Evolutionary conservation across 1,284 basidiomycete species (phyloP), one percentile per base, ranked within the genome.

Genomic region (Ustilago hordei): DNA sequence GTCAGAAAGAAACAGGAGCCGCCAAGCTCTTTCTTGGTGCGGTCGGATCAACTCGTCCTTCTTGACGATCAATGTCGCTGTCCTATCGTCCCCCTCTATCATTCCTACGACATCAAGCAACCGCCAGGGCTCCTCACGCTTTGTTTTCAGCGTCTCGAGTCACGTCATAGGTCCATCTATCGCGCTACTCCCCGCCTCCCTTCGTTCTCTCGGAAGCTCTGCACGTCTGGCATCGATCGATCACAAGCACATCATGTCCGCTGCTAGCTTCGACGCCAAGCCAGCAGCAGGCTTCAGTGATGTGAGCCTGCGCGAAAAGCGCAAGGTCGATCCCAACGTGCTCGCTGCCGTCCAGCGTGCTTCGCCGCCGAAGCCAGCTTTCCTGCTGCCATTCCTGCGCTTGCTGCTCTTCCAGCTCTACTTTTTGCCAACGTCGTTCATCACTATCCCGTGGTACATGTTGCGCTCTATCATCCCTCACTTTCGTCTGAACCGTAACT

Each of bases 401-500:
- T 58, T 77, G 47, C 52, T 84, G 31, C 35, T 81, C 36, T 82
- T 83, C 72, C 80, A 84, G 60, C 39, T 72, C 50, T 82, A 75
- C 71, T 81, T 81, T 32, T 58, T 81, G 36, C 80, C 82, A 15
- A 79, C 78, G 2, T 67, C 75, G 12, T 55, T 81, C 38, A 54
- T 77, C 52, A 50, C 68, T 23, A 53, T 82, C 31, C 83, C 83
- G 9, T 55, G 77, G 52, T 73, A 69, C 66, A 48, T 84, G 63
- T 38, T 84, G 7, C 75, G 77, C 13, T 75, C 64, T 34, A 28
- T 80, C 6, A 54, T 84, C 12, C 81, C 81, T 3, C 65, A 60
- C 41, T 67, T 80, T 36, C 60, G 78, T 4, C 71, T 74, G 12
- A 72, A 81, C 57, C 57, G 38, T 3, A 69, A 78, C 48, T 84